Conservation (phyloP, 768 basidiomycete genomes). For the Podaxis carcinomalis region DNA sequence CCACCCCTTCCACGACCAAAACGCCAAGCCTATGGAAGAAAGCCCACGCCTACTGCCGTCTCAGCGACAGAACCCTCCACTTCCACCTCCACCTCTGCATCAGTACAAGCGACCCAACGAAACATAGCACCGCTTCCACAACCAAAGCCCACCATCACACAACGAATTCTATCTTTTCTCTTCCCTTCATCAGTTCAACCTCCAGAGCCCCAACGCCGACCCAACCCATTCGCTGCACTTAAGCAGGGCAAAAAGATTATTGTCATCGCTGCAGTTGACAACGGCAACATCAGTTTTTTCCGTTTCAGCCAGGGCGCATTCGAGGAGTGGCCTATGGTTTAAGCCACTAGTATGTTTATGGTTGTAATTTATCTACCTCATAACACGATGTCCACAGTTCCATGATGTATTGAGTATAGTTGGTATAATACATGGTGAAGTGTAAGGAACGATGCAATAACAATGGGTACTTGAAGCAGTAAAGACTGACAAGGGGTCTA, state of each 20-base stretch:
- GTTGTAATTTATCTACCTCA: background rate
- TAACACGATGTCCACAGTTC: background rate
- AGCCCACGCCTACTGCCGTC: conserved; percentile 13
- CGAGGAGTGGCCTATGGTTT: conserved; percentile 73
- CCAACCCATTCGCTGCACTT: conserved; percentile 76
- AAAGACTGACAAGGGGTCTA: background rate
- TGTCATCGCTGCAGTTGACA: conserved; percentile 85
- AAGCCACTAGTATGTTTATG: background rate
- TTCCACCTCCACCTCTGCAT: background rate
- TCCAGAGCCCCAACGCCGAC: conserved; percentile 27
- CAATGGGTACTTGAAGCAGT: background rate
- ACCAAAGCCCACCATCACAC: conserved; percentile 8
- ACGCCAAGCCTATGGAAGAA: conserved; percentile 19
- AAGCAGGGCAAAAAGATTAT: conserved; percentile 82
- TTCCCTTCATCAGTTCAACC: conserved; percentile 21
- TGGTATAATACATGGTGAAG: background rate
- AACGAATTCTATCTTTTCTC: conserved; percentile 18
- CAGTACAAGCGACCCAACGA: background rate
- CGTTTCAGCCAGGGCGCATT: conserved; percentile 84
- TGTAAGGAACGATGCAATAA: background rate
- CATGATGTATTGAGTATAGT: background rate
- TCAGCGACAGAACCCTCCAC: conserved; percentile 6
- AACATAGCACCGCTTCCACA: background rate
- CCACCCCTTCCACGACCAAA: conserved; percentile 49
- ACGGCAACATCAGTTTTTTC: conserved; percentile 85